Conservation (phyloP, 2,329 filamentous ascomycete species). For the Diaporthe destruens region DNA sequence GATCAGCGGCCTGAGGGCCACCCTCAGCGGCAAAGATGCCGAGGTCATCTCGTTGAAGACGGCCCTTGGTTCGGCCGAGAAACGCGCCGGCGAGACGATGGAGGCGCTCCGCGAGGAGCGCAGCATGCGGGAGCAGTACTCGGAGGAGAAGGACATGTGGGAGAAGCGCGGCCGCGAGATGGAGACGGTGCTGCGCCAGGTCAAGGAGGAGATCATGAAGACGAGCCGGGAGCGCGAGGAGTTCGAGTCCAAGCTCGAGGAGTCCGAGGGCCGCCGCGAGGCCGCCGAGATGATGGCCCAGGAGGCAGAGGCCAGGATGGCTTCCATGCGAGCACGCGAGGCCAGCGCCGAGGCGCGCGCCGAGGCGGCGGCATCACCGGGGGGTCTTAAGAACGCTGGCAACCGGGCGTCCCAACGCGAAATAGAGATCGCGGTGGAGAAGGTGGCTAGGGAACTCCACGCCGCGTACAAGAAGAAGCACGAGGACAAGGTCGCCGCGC, state of each 20-base stretch:
- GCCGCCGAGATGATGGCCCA: constrained; percentile 81
- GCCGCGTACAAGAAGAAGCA: constrained; percentile 96
- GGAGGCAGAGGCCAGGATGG: constrained; percentile 81
- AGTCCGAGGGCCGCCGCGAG: constrained; percentile 79
- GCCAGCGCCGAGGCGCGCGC: constrained; percentile 57
- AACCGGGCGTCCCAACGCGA: constrained; percentile 62
- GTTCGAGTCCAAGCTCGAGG: constrained; percentile 80
- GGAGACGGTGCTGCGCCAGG: constrained; percentile 81
- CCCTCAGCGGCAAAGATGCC: constrained; percentile 91
- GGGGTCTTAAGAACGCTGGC: constrained; percentile 53
- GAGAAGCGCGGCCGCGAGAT: constrained; percentile 88
- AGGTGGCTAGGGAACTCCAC: constrained; percentile 94
- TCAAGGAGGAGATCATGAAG: constrained; percentile 84
- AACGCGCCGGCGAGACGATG: constrained; percentile 86
- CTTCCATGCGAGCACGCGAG: constrained; percentile 76
- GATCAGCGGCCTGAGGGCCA: constrained; percentile 93
- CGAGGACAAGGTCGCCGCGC: constrained; percentile 91
- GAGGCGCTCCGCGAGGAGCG: constrained; percentile 86
- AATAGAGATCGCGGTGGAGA: constrained; percentile 87
- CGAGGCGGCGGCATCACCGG: constrained; percentile 53
- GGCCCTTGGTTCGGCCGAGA: constrained; percentile 90
- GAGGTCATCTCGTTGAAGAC: constrained; percentile 89
- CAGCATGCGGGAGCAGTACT: constrained; percentile 76
- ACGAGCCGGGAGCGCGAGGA: constrained; percentile 86
- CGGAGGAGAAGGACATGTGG: constrained; percentile 84